Evolutionary conservation across 1,284 basidiomycete species (phyloP).

Genomic region (Meripilus lineatus): DNA sequence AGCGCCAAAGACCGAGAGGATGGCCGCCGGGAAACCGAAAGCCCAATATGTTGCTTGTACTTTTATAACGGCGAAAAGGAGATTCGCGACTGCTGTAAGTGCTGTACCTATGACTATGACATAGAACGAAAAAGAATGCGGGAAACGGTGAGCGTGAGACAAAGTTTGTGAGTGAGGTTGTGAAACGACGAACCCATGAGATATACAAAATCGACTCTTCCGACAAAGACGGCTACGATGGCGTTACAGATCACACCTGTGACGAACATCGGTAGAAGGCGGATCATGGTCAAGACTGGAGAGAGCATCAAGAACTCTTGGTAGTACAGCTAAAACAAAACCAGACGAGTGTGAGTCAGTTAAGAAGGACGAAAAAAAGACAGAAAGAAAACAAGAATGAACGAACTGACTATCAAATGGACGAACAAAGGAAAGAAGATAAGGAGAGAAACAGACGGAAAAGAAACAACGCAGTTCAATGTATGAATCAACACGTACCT

Average conservation of each 20-base stretch:
- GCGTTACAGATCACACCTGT: slow-evolving; percentile 68
- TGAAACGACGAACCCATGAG: slow-evolving; percentile 44
- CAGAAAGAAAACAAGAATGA: slow-evolving; percentile 3
- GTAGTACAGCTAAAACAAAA: slow-evolving; percentile 52
- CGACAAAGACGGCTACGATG: slow-evolving; percentile 58
- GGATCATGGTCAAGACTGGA: slow-evolving; percentile 69
- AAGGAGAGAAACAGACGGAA: slow-evolving; percentile 1
- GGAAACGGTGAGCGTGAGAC: neutral
- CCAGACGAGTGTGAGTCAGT: too few species aligned
- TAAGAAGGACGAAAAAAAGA: too few species aligned
- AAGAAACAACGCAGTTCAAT: too few species aligned
- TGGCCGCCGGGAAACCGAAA: slow-evolving; percentile 75
- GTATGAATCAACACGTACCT: too few species aligned
- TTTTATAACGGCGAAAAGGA: slow-evolving; percentile 71
- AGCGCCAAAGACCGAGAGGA: slow-evolving; percentile 69
- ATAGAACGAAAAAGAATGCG: neutral
- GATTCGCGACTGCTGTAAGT: slow-evolving; percentile 56
- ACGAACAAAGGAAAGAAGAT: slow-evolving; percentile 11
- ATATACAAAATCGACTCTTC: slow-evolving; percentile 47
- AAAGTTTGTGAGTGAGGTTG: neutral
- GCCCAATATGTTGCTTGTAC: slow-evolving; percentile 69
- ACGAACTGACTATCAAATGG: too few species aligned
- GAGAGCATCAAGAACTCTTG: slow-evolving; percentile 53
- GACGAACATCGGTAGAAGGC: slow-evolving; percentile 74
- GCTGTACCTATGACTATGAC: slow-evolving; percentile 47